Percentiles rank a stretch among this genome's conserved stretches.
Conservation (phyloP, 1,284 basidiomycete species). For the Chiua sp. region DNA sequence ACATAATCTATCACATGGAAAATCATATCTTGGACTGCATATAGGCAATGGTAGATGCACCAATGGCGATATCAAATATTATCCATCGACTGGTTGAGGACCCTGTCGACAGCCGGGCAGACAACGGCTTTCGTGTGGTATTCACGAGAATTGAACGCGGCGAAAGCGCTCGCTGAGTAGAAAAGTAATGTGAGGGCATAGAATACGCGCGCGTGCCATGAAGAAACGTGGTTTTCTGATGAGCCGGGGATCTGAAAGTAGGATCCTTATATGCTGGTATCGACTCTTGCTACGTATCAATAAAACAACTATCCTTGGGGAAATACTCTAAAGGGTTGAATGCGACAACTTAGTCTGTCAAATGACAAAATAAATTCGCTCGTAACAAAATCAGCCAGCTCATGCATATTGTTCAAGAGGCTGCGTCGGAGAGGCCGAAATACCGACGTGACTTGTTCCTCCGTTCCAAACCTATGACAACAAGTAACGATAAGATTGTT, state of each 20-base stretch:
- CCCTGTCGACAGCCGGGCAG: constrained; percentile 47
- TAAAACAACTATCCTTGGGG: neutral
- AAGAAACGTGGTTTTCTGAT: neutral
- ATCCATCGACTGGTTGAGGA: constrained; percentile 28
- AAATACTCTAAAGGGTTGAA: neutral
- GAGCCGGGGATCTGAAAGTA: no score
- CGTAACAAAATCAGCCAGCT: neutral
- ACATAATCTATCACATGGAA: constrained; percentile 57
- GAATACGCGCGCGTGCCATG: neutral
- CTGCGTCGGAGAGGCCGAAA: no score
- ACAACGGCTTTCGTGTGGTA: constrained; percentile 41
- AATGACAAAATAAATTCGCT: neutral
- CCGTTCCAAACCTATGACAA: no score
- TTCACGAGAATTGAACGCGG: constrained; percentile 44
- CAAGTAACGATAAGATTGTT: no score
- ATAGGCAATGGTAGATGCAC: constrained; percentile 31
- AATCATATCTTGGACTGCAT: neutral
- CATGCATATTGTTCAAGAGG: no score
- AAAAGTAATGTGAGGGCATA: neutral
- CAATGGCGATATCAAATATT: constrained; percentile 47
- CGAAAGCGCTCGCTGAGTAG: neutral
- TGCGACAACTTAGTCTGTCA: no score
- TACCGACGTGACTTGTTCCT: no score
- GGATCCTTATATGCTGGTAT: neutral
- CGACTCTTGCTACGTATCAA: neutral